Evolutionary conservation across 1,139 yeast species (phyloP).

Genomic region (Geotrichum bryndzae): DNA sequence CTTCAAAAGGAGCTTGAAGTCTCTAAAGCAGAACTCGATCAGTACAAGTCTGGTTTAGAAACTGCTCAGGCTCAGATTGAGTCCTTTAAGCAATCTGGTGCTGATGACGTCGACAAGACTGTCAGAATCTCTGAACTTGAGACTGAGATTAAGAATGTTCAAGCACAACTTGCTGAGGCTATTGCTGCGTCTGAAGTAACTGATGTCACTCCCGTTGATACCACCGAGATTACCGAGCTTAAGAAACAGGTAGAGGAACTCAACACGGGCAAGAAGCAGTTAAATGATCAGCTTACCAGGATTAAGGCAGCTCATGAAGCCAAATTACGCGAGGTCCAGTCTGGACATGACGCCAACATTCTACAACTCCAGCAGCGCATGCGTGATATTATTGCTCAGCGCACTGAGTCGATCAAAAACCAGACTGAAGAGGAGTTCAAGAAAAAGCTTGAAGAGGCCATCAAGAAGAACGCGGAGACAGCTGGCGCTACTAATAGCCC

Average conservation of each 20-base stretch:
- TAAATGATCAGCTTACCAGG: constrained; percentile 15
- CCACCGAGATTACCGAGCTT: constrained; percentile 13
- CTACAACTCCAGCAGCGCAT: constrained; percentile 7
- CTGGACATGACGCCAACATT: constrained; percentile 6
- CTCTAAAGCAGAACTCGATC: constrained; percentile 27
- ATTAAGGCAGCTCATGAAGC: constrained; percentile 16
- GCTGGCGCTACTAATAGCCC: not conserved
- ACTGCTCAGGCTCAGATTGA: constrained; percentile 24
- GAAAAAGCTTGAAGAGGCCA: constrained; percentile 5
- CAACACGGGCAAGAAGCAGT: constrained; percentile 9
- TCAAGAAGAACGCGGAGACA: not conserved
- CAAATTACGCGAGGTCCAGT: constrained; percentile 9
- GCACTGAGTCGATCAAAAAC: not conserved
- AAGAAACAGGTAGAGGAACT: constrained; percentile 12
- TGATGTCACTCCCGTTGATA: constrained; percentile 1
- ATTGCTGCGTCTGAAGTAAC: constrained; percentile 13
- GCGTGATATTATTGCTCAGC: constrained; percentile 3
- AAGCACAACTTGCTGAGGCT: constrained; percentile 24
- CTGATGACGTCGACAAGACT: constrained; percentile 23
- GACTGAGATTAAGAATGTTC: constrained; percentile 24
- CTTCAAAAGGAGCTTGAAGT: constrained; percentile 29
- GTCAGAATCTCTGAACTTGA: constrained; percentile 27
- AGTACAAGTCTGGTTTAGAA: constrained; percentile 19
- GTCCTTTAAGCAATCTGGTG: constrained; percentile 19
- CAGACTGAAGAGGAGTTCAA: constrained; percentile 11